Base-by-base conservation (phyloP, 2,329 filamentous ascomycete species). In the Calonectria hawksworthii region DNA sequence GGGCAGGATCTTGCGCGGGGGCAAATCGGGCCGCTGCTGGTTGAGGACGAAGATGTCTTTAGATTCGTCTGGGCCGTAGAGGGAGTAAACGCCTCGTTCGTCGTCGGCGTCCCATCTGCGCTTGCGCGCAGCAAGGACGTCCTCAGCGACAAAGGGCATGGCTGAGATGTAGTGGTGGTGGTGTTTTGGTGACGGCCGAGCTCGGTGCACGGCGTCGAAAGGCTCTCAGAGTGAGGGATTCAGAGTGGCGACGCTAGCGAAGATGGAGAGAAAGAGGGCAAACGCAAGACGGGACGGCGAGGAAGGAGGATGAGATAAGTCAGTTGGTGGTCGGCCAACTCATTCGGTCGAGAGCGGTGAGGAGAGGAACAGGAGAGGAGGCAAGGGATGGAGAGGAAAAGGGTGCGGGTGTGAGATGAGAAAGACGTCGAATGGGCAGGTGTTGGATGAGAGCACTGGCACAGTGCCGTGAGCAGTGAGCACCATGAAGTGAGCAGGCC, bases 141-240 rank as follows among this genome's bases (percentile, higher is more conserved):
- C 83, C 68, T 82, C 78, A 70, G 81, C 80, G 68, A 86, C 84
- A 63, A 81, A 85, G 26, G 84, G 85, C 85, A 86, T 86, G 47
- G 70, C 82, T 54, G 59, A 52, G 32, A 36, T 68, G 59, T 26
- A 28, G 71, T 73, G 73, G 56, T 63, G 21, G 50, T 41, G 38
- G 28, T 18, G 26, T 23, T 66, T 34, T 32, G 67, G 67, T 28
- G 65, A 65, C 51, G 56, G 61, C 66, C 52, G 52, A 63, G 67
- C 61, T 67, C 51, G 11, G 54, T 68, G 63, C 68, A 67, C 61
- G 61, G 67, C 34, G 52, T 66, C 64, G 70, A 67, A 76, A 56
- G 68, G 67, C 72, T 73, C 63, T 72, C 77, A 68, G 47, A 74
- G 72, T 65, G 74, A 78, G 34, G 65, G 65, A 51, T 68, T 54